These are phyloP conservation scores for Vaccinium corymbosum DNA, from an alignment of 148 eudicot genomes.

Conservation along the genomic window DNA sequence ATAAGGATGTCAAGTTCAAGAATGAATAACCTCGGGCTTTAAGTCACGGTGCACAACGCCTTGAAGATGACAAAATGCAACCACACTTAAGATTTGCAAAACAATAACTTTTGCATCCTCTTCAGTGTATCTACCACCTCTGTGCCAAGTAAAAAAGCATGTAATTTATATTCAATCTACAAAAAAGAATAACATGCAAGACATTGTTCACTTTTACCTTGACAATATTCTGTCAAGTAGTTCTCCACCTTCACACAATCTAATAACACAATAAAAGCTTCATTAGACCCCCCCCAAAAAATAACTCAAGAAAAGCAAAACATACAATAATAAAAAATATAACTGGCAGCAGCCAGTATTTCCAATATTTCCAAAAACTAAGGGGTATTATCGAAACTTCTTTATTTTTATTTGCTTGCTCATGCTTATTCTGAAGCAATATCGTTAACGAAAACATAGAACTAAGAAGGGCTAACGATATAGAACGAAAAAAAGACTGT, in stretches of 20 bases:
- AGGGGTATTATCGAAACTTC: neutral
- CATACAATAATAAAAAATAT: neutral
- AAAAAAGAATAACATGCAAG: neutral
- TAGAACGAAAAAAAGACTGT: neutral
- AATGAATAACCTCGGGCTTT: conserved; percentile 62
- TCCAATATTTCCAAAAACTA: neutral
- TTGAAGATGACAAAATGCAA: conserved; percentile 73
- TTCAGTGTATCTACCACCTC: conserved; percentile 68
- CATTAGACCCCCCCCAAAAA: neutral
- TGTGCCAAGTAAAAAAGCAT: conserved; percentile 25
- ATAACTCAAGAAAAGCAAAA: neutral
- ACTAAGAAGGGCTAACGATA: neutral
- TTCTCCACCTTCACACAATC: conserved; percentile 76
- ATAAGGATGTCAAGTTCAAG: conserved; percentile 3
- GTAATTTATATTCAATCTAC: neutral
- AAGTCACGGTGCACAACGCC: conserved; percentile 79
- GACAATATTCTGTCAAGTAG: conserved; percentile 62
- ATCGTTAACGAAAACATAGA: neutral
- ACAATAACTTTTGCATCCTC: conserved; percentile 56
- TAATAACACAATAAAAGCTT: conserved; percentile 22
- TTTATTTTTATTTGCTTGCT: neutral
- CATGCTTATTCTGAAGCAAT: neutral
- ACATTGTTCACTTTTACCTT: conserved; percentile 34
- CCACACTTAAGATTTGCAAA: conserved; percentile 59
- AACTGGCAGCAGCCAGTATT: neutral